Conservation (phyloP, 129 eudicot species). For the Calendula officinalis region DNA sequence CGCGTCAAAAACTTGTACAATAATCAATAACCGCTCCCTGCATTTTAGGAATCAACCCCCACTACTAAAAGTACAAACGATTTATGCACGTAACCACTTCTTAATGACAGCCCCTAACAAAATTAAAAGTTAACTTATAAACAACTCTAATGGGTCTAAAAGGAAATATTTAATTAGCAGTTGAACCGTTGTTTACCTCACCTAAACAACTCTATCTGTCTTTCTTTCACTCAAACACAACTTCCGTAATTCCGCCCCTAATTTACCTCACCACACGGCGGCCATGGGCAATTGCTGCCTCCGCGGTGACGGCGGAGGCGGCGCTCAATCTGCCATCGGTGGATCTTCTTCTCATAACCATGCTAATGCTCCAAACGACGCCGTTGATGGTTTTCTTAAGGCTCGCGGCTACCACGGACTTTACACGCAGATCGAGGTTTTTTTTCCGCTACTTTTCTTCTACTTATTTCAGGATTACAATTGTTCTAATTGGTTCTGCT, state of each 20-base stretch:
- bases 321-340: constrained; percentile 65
- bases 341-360: constrained; percentile 39
- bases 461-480: neutral
- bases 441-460: neutral
- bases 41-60: too few species aligned
- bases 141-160: too few species aligned
- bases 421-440: constrained; percentile 96
- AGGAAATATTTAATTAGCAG: too few species aligned
- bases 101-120: too few species aligned
- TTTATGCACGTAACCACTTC: too few species aligned
- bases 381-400: constrained; percentile 67
- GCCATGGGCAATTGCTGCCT: constrained; percentile 95
- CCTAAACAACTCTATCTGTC: too few species aligned
- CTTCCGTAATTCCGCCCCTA: neutral
- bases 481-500: constrained; percentile 1
- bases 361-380: constrained; percentile 53
- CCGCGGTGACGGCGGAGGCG: constrained; percentile 55
- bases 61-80: too few species aligned
- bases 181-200: too few species aligned
- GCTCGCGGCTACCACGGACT: constrained; percentile 85
- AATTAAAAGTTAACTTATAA: too few species aligned
- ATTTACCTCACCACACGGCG: constrained; percentile 22
- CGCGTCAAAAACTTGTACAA: too few species aligned
- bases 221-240: too few species aligned
- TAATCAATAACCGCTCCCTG: too few species aligned